Evolutionary conservation across 2,329 filamentous ascomycete genomes (phyloP).

Genomic region (Polytolypa hystricis): DNA sequence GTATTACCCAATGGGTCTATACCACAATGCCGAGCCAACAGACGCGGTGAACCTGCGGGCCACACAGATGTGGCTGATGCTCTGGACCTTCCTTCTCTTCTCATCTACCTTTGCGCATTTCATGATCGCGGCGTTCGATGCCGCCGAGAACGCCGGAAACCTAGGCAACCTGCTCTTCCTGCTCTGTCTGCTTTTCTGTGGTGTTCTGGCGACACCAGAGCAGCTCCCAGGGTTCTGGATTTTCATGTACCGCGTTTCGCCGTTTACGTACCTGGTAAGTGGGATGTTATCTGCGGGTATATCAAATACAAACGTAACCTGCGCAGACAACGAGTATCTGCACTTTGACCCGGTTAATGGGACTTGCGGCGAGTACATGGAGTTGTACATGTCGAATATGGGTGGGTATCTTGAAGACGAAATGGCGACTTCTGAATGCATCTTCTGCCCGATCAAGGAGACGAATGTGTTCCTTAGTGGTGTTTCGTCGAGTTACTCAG

Average conservation of each 20-base stretch:
- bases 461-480: constrained; percentile 39
- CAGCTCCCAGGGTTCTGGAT: constrained; percentile 61
- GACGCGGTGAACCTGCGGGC: constrained; percentile 41
- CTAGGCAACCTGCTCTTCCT: constrained; percentile 50
- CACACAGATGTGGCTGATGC: constrained; percentile 53
- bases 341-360: constrained; percentile 42
- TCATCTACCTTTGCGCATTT: constrained; percentile 61
- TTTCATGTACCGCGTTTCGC: constrained; percentile 60
- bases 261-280: constrained; percentile 49
- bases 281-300: constrained; percentile 25
- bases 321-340: constrained; percentile 22
- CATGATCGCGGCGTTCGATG: constrained; percentile 57
- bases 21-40: constrained; percentile 29
- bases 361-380: constrained; percentile 47
- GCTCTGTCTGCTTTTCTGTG: constrained; percentile 49
- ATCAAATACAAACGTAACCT: constrained; percentile 18
- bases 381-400: constrained; percentile 23
- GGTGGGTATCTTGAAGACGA: constrained; percentile 35
- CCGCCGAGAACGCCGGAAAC: constrained; percentile 55
- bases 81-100: constrained; percentile 57
- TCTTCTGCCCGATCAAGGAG: constrained; percentile 37
- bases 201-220: constrained; percentile 38
- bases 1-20: constrained; percentile 52
- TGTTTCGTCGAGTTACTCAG: constrained; percentile 32
- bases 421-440: constrained; percentile 35